Percentiles rank a stretch among this genome's conserved stretches.
Conservation (phyloP, 768 basidiomycete genomes). For the Dacryopinax primogenitus region DNA sequence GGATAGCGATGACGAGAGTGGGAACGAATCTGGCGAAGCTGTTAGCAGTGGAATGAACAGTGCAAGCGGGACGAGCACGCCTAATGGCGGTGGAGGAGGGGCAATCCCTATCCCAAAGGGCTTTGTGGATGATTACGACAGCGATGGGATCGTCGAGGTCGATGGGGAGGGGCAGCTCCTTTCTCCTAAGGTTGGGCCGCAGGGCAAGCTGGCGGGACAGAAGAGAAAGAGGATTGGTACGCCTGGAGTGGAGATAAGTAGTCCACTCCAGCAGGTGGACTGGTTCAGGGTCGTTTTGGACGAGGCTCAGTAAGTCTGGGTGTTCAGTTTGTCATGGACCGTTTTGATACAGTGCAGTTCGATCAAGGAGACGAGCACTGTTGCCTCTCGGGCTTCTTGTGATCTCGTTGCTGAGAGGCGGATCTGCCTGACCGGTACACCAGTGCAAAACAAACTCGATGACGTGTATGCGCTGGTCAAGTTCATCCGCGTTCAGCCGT, state of each 20-base stretch:
- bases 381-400: conserved; percentile 89
- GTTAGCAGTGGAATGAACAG: conserved; percentile 20
- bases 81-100: conserved; percentile 15
- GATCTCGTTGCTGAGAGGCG: conserved; percentile 88
- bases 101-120: conserved; percentile 12
- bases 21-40: conserved; percentile 44
- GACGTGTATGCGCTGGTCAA: conserved; percentile 96
- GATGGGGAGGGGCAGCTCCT: conserved; percentile 57
- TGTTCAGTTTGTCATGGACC: not conserved
- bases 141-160: conserved; percentile 46
- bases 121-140: conserved; percentile 42
- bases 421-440: conserved; percentile 91
- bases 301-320: conserved; percentile 76
- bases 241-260: conserved; percentile 44
- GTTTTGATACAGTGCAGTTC: conserved; percentile 39
- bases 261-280: conserved; percentile 82
- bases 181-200: conserved; percentile 20
- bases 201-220: conserved; percentile 39
- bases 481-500: conserved; percentile 80
- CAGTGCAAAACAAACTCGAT: conserved; percentile 97
- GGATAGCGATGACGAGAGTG: conserved; percentile 40
- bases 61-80: conserved; percentile 20
- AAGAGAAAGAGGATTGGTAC: conserved; percentile 45
- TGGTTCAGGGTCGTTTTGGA: conserved; percentile 95
- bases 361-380: conserved; percentile 91